Conservation (phyloP, 768 basidiomycete species). For the Amyloporia xantha region DNA sequence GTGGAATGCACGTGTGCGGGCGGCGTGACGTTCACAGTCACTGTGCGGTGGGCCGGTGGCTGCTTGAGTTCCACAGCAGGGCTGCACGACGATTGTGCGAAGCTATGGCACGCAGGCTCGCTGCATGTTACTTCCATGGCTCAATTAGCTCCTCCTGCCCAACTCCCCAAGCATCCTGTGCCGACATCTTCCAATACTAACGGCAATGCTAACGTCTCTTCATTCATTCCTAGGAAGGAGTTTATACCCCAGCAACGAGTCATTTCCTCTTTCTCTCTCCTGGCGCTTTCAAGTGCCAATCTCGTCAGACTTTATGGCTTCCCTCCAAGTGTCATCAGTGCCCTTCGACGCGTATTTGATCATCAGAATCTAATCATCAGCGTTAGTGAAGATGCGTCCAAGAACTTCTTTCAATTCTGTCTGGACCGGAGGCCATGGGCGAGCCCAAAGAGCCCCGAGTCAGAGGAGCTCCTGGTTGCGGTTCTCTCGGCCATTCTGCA, state of each 20-base stretch:
- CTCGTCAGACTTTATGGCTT: conserved; percentile 69
- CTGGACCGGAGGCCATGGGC: conserved; percentile 71
- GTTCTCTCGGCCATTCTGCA: conserved; percentile 57
- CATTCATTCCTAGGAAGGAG: conserved; percentile 65
- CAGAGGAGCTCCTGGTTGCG: conserved; percentile 66
- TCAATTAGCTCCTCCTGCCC: conserved; percentile 14
- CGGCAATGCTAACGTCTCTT: conserved; percentile 33
- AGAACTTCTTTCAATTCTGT: conserved; percentile 60
- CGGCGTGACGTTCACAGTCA: conserved; percentile 1
- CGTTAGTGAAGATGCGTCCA: conserved; percentile 47
- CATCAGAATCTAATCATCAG: conserved; percentile 34
- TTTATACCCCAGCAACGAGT: conserved; percentile 56
- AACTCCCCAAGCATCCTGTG: conserved; percentile 12
- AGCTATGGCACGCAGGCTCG: conserved; percentile 4
- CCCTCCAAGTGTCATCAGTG: conserved; percentile 41
- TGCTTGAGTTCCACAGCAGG: neutral
- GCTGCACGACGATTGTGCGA: neutral
- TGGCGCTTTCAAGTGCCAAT: conserved; percentile 60
- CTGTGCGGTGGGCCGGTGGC: neutral
- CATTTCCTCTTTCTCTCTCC: conserved; percentile 56
- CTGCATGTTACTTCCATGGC: conserved; percentile 18
- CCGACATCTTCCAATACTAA: conserved; percentile 8
- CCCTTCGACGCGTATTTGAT: conserved; percentile 53
- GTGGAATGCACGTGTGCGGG: conserved; percentile 1
- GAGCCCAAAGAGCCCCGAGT: conserved; percentile 53